phyloP scores from a whole-genome alignment of 1,139 yeast genomes.

The Hyphopichia fennica region DNA sequence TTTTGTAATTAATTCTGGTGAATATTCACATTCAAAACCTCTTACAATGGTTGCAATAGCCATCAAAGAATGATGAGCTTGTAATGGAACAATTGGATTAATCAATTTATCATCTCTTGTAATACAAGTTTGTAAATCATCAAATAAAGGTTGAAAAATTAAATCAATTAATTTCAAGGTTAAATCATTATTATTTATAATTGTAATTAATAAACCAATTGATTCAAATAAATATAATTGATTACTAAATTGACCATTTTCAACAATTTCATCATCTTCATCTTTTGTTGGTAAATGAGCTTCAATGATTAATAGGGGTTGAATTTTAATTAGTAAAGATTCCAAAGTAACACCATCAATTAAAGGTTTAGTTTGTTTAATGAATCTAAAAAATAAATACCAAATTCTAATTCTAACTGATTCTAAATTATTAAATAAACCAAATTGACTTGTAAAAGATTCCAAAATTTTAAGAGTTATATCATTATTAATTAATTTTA shows the following conservation, averaged over 20 bases:
- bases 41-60: slow-evolving; percentile 89
- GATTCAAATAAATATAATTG: slow-evolving; percentile 86
- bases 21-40: slow-evolving; percentile 61
- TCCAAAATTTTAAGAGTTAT: slow-evolving; percentile 67
- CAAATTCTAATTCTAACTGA: slow-evolving; percentile 84
- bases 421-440: slow-evolving; percentile 70
- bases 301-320: slow-evolving; percentile 57
- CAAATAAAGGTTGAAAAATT: slow-evolving; percentile 76
- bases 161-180: slow-evolving; percentile 55
- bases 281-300: slow-evolving; percentile 54
- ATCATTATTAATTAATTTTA: slow-evolving; percentile 53
- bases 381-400: slow-evolving; percentile 83
- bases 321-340: slow-evolving; percentile 39
- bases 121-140: slow-evolving; percentile 67
- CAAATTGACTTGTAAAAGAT: slow-evolving; percentile 76
- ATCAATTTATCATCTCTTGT: slow-evolving; percentile 35
- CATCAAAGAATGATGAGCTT: slow-evolving; percentile 83
- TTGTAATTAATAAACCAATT: slow-evolving; percentile 63
- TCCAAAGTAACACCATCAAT: slow-evolving; percentile 33
- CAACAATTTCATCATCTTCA: slow-evolving; percentile 55
- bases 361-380: slow-evolving; percentile 70
- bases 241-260: slow-evolving; percentile 66
- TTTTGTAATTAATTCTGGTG: slow-evolving; percentile 46
- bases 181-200: slow-evolving; percentile 36
- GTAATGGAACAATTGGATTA: slow-evolving; percentile 53